A percentile compares a stretch with the other conserved stretches of the same genome.
These are phyloP conservation scores for Parietaria judaica DNA, from an alignment of 306 rosid genomes.

Conservation along the genomic window DNA sequence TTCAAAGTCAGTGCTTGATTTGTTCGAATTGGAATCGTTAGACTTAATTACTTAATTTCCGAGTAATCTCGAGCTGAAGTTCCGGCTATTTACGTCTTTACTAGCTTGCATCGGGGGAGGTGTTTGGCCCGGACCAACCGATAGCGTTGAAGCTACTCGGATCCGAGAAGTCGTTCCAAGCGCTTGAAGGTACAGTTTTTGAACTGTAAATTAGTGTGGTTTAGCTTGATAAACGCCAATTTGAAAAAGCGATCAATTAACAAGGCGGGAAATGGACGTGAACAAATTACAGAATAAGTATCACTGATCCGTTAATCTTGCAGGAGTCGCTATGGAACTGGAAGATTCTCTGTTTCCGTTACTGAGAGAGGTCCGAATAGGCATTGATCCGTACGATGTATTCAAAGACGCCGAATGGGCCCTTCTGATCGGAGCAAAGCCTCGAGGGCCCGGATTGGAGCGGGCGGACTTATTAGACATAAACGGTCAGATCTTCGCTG, in stretches of 20 bases:
- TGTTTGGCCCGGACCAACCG: constrained; percentile 91
- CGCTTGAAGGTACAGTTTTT: constrained; percentile 74
- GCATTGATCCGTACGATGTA: constrained; percentile 86
- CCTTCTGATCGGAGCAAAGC: constrained; percentile 89
- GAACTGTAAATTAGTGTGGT: too few relatives aligned
- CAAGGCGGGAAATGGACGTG: too few relatives aligned
- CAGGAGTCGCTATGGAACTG: constrained; percentile 99
- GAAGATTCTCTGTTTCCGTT: constrained; percentile 92
- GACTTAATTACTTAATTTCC: too few relatives aligned
- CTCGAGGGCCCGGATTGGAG: constrained; percentile 99
- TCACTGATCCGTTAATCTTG: neutral
- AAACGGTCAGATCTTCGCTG: constrained; percentile 80
- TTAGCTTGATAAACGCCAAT: constrained; percentile 3
- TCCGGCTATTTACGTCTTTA: too few relatives aligned
- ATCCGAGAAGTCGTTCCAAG: constrained; percentile 80
- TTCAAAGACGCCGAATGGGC: constrained; percentile 98
- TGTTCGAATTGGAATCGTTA: too few relatives aligned
- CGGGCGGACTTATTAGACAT: constrained; percentile 78
- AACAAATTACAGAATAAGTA: too few relatives aligned
- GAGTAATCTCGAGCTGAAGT: too few relatives aligned
- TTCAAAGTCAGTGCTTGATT: constrained; percentile 54
- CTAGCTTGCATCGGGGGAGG: constrained; percentile 95
- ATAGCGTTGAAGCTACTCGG: constrained; percentile 83
- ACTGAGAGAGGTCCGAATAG: constrained; percentile 76
- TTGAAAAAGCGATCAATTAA: neutral